These are phyloP conservation scores for Chiua sp. DNA, from an alignment of 1,284 basidiomycete genomes.

Conservation along the genomic window DNA sequence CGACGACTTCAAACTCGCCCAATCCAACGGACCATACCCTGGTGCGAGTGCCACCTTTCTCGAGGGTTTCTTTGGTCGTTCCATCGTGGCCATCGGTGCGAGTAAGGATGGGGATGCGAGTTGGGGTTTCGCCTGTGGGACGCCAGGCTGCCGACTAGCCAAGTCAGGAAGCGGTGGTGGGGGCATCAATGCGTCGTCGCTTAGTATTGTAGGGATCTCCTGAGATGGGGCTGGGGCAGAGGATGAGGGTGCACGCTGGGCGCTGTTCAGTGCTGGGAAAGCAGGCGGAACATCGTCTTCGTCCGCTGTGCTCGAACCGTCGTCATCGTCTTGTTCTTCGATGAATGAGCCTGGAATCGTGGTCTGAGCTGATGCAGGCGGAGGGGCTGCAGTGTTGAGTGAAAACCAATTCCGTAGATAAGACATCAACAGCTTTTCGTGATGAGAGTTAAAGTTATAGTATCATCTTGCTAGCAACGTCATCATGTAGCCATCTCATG, in stretches of 20 bases:
- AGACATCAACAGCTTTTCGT: slow-evolving; percentile 32
- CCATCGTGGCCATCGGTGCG: slow-evolving; percentile 62
- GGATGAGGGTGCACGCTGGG: slow-evolving; percentile 63
- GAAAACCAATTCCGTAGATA: slow-evolving; percentile 57
- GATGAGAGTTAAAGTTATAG: too few species aligned
- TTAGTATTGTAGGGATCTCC: slow-evolving; percentile 50
- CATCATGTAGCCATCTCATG: background rate
- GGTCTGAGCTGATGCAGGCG: background rate
- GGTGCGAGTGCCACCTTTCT: slow-evolving; percentile 89
- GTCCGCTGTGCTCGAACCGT: slow-evolving; percentile 60
- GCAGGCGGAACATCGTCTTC: slow-evolving; percentile 79
- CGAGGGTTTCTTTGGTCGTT: slow-evolving; percentile 58
- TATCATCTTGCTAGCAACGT: too few species aligned
- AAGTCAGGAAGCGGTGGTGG: slow-evolving; percentile 65
- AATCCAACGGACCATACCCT: slow-evolving; percentile 93
- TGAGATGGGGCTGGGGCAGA: slow-evolving; percentile 15
- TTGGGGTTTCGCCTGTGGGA: slow-evolving; percentile 36
- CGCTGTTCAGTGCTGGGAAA: slow-evolving; percentile 83
- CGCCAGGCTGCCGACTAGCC: slow-evolving; percentile 49
- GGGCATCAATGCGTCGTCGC: slow-evolving; percentile 68
- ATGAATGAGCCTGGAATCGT: slow-evolving; percentile 29
- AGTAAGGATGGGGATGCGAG: slow-evolving; percentile 53
- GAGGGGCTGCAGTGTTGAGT: slow-evolving; percentile 33
- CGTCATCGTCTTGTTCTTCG: slow-evolving; percentile 52
- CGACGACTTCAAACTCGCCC: slow-evolving; percentile 87